Conservation (phyloP, 176 grass and related monocot genomes). For the Tillandsia leiboldiana region DNA sequence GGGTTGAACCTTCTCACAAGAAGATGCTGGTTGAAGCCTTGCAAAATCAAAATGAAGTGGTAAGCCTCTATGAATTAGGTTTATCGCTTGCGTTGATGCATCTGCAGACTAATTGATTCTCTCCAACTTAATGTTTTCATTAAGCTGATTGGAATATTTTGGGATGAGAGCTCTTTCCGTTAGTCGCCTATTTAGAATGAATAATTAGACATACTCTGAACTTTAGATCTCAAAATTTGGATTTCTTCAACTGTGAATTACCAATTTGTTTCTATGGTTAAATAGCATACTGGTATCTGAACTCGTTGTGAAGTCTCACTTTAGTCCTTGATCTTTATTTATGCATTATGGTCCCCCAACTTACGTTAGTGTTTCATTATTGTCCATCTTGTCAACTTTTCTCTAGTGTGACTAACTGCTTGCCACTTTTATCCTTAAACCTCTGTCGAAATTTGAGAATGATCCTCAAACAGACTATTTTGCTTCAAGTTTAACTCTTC, state of each 20-base stretch:
- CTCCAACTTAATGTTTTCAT: neutral
- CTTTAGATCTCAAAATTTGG: neutral
- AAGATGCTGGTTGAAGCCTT: conserved; percentile 97
- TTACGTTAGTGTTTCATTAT: too few species aligned
- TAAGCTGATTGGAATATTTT: neutral
- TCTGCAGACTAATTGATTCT: neutral
- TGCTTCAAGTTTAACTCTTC: too few species aligned
- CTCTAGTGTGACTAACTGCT: too few species aligned
- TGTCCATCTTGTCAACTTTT: too few species aligned
- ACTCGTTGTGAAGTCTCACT: too few species aligned
- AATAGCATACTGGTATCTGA: too few species aligned
- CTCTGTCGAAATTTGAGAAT: too few species aligned
- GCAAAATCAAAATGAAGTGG: conserved; percentile 98
- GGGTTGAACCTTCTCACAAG: conserved; percentile 99
- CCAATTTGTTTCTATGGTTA: neutral
- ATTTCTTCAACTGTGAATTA: neutral
- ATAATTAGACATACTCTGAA: neutral
- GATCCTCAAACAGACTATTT: too few species aligned
- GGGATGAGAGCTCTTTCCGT: neutral
- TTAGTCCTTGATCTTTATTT: too few species aligned
- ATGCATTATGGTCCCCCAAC: too few species aligned
- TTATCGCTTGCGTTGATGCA: neutral
- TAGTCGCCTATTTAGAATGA: neutral
- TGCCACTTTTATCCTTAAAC: too few species aligned
- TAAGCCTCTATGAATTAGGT: conserved; percentile 25